Evolutionary conservation across 805 yeast species (phyloP), one percentile per base, ranked within the genome.

Genomic region (Wickerhamia fluorescens): DNA sequence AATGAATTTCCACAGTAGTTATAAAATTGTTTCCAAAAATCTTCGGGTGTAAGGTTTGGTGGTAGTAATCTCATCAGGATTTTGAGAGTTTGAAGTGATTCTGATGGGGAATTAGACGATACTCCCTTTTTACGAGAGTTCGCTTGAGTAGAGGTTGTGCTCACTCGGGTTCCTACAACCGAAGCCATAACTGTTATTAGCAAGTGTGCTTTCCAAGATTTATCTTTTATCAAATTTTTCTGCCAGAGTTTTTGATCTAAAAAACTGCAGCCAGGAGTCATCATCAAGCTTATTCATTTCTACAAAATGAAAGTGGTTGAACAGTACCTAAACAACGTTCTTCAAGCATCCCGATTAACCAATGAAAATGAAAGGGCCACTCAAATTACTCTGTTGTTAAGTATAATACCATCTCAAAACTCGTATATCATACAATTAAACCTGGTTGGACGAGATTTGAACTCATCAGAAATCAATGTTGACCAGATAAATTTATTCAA

Each of bases 321-420:
- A 19, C 41, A 40, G 27, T 51, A 34, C 20, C 35, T 51, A 11
- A 49, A 51, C 11, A 63, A 55, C 13, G 50, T 58, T 26, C 61
- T 64, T 54, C 40, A 53, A 1, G 40, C 36, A 4, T 33, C 51
- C 7, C 37, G 38, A 20, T 33, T 44, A 6, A 46, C 48, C 8
- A 31, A 38, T 3, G 32, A 33, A n/a, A n/a, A n/a, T n/a, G n/a
- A n/a, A n/a, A n/a, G n/a, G n/a, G n/a, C n/a, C n/a, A n/a, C n/a
- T n/a, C n/a, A n/a, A n/a, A n/a, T n/a, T n/a, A n/a, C n/a, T n/a
- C n/a, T n/a, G n/a, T n/a, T 53, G 6, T 45, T 61, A 7, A 36
- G 42, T 6, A 30, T 60, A 14, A 39, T 49, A 14, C 56, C 60
- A 1, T 31, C 37, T 5, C 25, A 25, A 7, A 59, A 58, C 29